These are phyloP conservation scores for Fusarium virguliforme DNA, from an alignment of 2,329 filamentous ascomycete genomes.

Conservation along the genomic window DNA sequence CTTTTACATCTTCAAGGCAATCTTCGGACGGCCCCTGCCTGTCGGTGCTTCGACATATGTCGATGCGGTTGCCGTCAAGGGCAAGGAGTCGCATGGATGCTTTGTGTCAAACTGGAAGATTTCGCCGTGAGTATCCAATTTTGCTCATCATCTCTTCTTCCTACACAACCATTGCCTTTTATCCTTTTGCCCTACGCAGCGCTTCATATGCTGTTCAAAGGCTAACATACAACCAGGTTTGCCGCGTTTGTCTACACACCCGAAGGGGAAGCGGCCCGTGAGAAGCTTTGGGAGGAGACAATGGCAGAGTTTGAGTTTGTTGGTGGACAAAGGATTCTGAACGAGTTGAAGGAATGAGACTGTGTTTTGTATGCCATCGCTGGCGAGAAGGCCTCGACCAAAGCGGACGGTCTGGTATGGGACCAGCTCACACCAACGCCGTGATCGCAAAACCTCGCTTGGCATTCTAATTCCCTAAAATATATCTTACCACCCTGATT, in stretches of 20 bases:
- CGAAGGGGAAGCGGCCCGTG: not conserved
- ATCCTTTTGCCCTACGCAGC: too few species aligned
- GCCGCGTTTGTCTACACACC: slow-evolving; percentile 2
- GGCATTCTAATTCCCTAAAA: not conserved
- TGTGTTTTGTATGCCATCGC: too few species aligned
- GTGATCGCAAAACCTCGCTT: not conserved
- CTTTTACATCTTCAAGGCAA: slow-evolving; percentile 4
- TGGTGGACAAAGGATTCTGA: not conserved
- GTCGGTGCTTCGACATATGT: not conserved
- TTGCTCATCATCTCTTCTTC: too few species aligned
- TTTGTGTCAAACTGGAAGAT: slow-evolving; percentile 10
- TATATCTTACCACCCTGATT: not conserved
- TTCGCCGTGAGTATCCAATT: not conserved
- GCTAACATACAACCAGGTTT: not conserved
- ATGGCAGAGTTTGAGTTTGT: slow-evolving; percentile 6
- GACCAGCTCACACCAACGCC: not conserved
- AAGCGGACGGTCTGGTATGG: not conserved
- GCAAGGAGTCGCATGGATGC: not conserved
- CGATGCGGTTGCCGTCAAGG: not conserved
- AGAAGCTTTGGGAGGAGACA: not conserved
- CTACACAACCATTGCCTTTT: accelerated
- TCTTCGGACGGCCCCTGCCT: not conserved
- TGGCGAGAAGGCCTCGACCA: not conserved
- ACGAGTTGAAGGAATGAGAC: not conserved
- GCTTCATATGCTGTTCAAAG: not conserved